These are phyloP conservation scores for Xylaria palmicola DNA, from an alignment of 495 filamentous ascomycete genomes.

Conservation along the genomic window DNA sequence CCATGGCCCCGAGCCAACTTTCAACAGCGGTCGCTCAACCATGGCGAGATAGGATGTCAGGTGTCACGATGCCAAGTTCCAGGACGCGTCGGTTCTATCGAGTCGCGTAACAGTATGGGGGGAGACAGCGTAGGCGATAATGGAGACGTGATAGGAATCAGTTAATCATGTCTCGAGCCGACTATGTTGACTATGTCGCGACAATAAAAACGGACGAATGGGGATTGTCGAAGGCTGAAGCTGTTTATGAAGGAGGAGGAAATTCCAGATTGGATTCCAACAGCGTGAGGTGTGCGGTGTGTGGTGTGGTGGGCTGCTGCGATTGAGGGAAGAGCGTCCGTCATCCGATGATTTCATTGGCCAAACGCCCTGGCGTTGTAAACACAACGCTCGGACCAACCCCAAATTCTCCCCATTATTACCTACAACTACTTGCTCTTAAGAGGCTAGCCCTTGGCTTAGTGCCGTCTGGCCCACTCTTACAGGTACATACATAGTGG, in stretches of 20 bases:
- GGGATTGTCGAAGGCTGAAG: neutral
- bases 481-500: too few relatives aligned
- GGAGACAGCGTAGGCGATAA: neutral
- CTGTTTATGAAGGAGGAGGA: neutral
- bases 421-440: too few relatives aligned
- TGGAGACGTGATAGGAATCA: constrained; percentile 16
- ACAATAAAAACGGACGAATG: too few relatives aligned
- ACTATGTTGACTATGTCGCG: neutral
- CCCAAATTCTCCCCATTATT: too few relatives aligned
- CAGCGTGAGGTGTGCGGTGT: constrained; percentile 1
- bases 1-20: constrained; percentile 57
- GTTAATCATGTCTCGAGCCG: constrained; percentile 22
- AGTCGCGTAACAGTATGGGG: constrained; percentile 21
- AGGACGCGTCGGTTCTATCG: constrained; percentile 25
- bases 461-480: too few relatives aligned
- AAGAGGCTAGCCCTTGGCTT: too few relatives aligned
- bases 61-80: neutral
- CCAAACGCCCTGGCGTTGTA: neutral
- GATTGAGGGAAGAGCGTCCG: neutral
- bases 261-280: neutral
- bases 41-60: constrained; percentile 44
- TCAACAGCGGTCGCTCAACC: constrained; percentile 51
- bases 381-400: constrained; percentile 18
- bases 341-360: neutral
- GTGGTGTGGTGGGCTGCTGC: neutral